Evolutionary conservation across 192 early-diverging fungal species (phyloP).

Genomic region (Coemansia brasiliensis): DNA sequence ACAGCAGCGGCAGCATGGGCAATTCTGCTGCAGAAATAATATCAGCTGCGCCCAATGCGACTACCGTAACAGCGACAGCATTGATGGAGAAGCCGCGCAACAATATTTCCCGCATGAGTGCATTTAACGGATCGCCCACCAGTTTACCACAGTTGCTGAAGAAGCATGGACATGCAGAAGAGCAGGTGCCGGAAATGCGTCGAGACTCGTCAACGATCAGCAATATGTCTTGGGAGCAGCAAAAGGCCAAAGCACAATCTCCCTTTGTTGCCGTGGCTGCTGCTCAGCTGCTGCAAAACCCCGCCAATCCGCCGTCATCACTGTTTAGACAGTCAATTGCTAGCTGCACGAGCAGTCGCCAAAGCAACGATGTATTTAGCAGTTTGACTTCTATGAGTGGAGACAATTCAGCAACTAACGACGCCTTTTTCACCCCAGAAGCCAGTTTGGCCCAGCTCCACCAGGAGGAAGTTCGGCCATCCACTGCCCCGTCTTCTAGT

Average conservation of each 20-base stretch:
- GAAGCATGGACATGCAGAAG: neutral
- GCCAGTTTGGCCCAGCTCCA: conserved; percentile 37
- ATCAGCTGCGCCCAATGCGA: neutral
- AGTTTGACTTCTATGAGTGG: conserved; percentile 30
- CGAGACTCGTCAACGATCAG: conserved; percentile 50
- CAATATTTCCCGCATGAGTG: conserved; percentile 35
- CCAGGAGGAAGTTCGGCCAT: conserved; percentile 24
- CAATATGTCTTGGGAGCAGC: conserved; percentile 6
- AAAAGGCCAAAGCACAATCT: neutral
- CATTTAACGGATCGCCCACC: conserved; percentile 27
- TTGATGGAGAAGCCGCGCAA: neutral
- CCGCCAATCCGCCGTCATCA: conserved; percentile 18
- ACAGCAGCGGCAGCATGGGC: conserved; percentile 4
- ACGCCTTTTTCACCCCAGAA: conserved; percentile 48
- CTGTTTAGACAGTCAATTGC: conserved; percentile 36
- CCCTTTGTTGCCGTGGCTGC: neutral
- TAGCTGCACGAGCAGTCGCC: conserved; percentile 13
- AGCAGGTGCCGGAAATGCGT: conserved; percentile 8
- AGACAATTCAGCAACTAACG: conserved; percentile 11
- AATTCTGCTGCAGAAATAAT: neutral
- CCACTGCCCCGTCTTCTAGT: conserved; percentile 33
- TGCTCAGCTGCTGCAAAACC: neutral
- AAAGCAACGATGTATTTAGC: conserved; percentile 26
- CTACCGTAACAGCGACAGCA: neutral
- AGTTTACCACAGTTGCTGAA: neutral